Base-by-base conservation (phyloP, 2,329 filamentous ascomycete species). In the Albophoma yamanashiensis region DNA sequence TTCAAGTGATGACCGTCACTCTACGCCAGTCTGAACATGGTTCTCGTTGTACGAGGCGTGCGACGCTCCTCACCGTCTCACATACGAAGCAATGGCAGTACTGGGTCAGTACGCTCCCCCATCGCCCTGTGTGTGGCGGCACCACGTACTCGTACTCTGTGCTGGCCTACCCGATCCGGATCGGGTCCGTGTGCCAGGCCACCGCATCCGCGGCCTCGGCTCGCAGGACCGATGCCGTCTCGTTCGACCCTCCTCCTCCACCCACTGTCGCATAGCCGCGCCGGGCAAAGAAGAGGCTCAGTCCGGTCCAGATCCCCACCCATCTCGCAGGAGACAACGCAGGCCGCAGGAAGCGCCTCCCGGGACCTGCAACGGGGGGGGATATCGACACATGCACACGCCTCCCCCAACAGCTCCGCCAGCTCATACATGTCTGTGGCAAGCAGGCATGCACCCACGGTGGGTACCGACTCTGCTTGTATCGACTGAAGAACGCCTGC, bases 351-450 rank as follows among this genome's bases (percentile, higher is more conserved):
- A n/a, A 36, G 9, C 27, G 27, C 20, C 47, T 27, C 47, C 50
- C 1, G 31, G 31, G 50, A 36, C 50, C 27, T 53, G 17, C 50
- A 36, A 53, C 27, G 4, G 17, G 31, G 4, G 17, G 31, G 47
- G 34, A 40, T 31, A 27, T 42, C 45, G 53, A 9, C 14, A 27
- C 57, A 62, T 60, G 63, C 63, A 64, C 64, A 67, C 64, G 56
- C 61, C 61, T 60, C 68, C 68, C 69, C 69, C 69, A 68, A 52
- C 62, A 70, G 69, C 67, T 69, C 62, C 63, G 67, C 70, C 69
- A 71, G 71, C 69, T 69, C 69, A 71, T 63, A 62, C 63, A 58
- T 60, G 62, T 65, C 63, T 60, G 56, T 60, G 7, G 20, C 39
- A 40, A 34, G 38, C 55, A 36, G 20, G 9, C 40, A 14, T 57